Conservation (phyloP, 2,329 filamentous ascomycete species). For the Ambrosiella cleistominuta region DNA sequence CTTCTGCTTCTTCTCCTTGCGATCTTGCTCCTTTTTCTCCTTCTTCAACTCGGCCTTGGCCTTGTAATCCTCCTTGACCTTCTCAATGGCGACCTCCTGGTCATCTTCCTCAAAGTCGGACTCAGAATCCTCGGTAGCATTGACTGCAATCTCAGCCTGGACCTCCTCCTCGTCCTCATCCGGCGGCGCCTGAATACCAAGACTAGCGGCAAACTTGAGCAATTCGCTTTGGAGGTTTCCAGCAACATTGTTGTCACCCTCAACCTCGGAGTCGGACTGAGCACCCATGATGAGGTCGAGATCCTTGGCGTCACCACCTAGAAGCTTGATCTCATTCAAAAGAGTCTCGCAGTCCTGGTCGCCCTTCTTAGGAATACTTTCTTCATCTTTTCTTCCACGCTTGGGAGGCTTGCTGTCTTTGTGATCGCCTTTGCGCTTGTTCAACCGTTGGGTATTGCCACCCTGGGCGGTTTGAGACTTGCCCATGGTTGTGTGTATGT, state of each 20-base stretch:
- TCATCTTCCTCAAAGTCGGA: constrained; percentile 14
- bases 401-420: constrained; percentile 11
- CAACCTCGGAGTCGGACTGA: constrained; percentile 25
- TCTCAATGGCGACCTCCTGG: constrained; percentile 20
- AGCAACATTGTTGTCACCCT: constrained; percentile 15
- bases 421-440: constrained; percentile 13
- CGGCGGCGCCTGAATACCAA: constrained; percentile 10
- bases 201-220: constrained; percentile 9
- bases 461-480: constrained; percentile 13
- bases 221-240: constrained; percentile 6
- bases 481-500: constrained; percentile 6
- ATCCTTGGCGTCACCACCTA: constrained; percentile 49
- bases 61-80: constrained; percentile 23
- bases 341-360: constrained; percentile 26
- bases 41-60: constrained; percentile 23
- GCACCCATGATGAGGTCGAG: constrained; percentile 40
- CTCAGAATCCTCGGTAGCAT: not conserved
- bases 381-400: constrained; percentile 3
- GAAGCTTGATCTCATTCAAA: constrained; percentile 44
- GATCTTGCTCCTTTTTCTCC: constrained; percentile 18
- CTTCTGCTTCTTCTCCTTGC: constrained; percentile 18
- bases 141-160: not conserved
- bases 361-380: constrained; percentile 1
- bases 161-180: constrained; percentile 3
- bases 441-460: constrained; percentile 12